Evolutionary conservation across 805 yeast genomes (phyloP), one percentile per base, ranked within the genome.

Genomic region (Wickerhamiella vanderwaltii): DNA sequence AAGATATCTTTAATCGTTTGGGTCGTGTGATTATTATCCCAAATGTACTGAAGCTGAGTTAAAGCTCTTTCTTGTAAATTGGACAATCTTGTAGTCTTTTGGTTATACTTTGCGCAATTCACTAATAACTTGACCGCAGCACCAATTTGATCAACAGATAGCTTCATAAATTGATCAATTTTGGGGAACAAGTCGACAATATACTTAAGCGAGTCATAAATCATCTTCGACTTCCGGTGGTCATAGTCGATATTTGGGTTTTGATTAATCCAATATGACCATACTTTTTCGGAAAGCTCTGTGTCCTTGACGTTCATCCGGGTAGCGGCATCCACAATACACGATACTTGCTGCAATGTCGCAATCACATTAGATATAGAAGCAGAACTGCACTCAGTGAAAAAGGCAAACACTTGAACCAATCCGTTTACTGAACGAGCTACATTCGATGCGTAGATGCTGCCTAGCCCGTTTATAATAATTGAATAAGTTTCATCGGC

Each of bases 401-500:
- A 68, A 51, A 72, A 83, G 1, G 50, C 53, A 5, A 82, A 52
- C 32, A 85, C 25, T 6, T 29, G 20, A 17, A 24, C 25, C 24
- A 38, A 29, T 3, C 28, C 35, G n/a, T 29, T 20, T n/a, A 20
- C 35, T 2, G 41, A 38, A 3, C 41, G 28, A 19, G 30, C 12
- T n/a, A 79, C 61, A 52, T 71, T 76, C n/a, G 66, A 66, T 2
- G 69, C 59, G 49, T 69, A 82, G 2, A 88, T 54, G 13, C 74
- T 72, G 2, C 77, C 71, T 33, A 84, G 53, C 0, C 95, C 95
- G 20, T 69, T 69, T 13, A 82, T 58, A 0, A 80, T 66, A 35
- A 82, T 64, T 11, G 68, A 60, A 44, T 74, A 65, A 44, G 85
- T 79, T 38, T 81, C 91, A 13, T 72, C 63, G 65, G 77, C 69